phyloP scores from a whole-genome alignment of 768 basidiomycete genomes.

The Steccherinum ochraceum region DNA sequence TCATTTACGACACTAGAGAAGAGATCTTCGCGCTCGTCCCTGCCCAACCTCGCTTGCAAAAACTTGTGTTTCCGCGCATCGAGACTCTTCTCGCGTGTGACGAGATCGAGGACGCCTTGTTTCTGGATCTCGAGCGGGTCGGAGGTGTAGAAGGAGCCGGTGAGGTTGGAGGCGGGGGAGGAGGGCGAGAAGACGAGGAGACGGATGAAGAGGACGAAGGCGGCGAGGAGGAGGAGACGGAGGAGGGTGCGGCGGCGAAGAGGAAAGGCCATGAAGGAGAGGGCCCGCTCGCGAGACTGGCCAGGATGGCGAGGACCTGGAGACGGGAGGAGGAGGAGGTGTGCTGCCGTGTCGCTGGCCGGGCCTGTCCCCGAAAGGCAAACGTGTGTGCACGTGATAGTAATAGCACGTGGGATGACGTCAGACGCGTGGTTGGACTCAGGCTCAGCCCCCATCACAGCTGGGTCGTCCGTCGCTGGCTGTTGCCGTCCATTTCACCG shows the following conservation, averaged over 20 bases:
- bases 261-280: constrained; percentile 29
- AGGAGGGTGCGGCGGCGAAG: constrained; percentile 46
- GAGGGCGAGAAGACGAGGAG: constrained; percentile 31
- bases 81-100: constrained; percentile 69
- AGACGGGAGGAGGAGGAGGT: too few species aligned
- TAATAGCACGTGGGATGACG: too few species aligned
- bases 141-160: constrained; percentile 13
- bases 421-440: too few species aligned
- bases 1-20: constrained; percentile 68
- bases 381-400: too few species aligned
- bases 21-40: constrained; percentile 80
- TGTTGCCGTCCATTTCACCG: too few species aligned
- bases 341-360: too few species aligned
- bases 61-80: constrained; percentile 89
- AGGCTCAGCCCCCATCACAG: too few species aligned
- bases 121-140: constrained; percentile 40
- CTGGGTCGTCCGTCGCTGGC: too few species aligned
- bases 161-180: constrained; percentile 15
- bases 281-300: too few species aligned
- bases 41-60: constrained; percentile 80
- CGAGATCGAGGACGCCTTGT: constrained; percentile 61
- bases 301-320: too few species aligned
- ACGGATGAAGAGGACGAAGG: constrained; percentile 30
- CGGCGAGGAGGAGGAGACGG: constrained; percentile 33
- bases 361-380: too few species aligned